These are phyloP conservation scores for Coleophoma eucalyptorum DNA, from an alignment of 2,329 filamentous ascomycete genomes.

Conservation along the genomic window DNA sequence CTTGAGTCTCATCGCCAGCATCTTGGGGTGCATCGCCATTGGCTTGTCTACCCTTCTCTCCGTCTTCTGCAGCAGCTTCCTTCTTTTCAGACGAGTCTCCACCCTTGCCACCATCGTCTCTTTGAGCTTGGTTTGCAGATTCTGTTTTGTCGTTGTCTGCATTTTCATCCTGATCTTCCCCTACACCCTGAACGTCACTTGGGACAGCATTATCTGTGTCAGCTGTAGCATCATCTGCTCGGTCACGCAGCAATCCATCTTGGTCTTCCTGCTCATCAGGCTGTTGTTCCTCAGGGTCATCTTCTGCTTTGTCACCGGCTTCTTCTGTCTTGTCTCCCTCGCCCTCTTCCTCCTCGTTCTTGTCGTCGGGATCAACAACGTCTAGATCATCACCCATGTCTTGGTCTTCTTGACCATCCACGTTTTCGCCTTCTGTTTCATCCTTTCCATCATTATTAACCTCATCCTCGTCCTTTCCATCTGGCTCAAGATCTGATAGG, in stretches of 20 bases:
- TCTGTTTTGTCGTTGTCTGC: conserved; percentile 59
- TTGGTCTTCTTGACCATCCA: conserved; percentile 34
- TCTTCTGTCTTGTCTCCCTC: conserved; percentile 45
- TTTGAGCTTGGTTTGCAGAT: conserved; percentile 57
- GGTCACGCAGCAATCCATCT: conserved; percentile 30
- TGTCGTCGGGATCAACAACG: conserved; percentile 21
- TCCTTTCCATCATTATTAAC: conserved; percentile 38
- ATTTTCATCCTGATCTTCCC: conserved; percentile 62
- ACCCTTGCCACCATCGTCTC: conserved; percentile 63
- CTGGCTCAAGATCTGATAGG: conserved; percentile 43
- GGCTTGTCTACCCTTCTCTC: conserved; percentile 43
- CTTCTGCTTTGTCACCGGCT: conserved; percentile 40
- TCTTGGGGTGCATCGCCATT: conserved; percentile 34
- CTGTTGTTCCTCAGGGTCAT: conserved; percentile 46
- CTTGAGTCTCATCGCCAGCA: conserved; percentile 30
- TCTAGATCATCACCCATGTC: conserved; percentile 28
- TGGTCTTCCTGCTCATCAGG: conserved; percentile 49
- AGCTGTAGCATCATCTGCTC: conserved; percentile 44
- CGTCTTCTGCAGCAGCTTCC: conserved; percentile 60
- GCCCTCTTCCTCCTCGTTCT: conserved; percentile 19
- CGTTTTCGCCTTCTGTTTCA: conserved; percentile 33
- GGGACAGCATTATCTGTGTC: conserved; percentile 60
- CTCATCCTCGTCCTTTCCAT: conserved; percentile 33
- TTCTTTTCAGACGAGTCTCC: conserved; percentile 62
- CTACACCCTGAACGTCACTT: conserved; percentile 60